Conservation (phyloP, 495 filamentous ascomycete genomes). For the Lichenothelia convexa region DNA sequence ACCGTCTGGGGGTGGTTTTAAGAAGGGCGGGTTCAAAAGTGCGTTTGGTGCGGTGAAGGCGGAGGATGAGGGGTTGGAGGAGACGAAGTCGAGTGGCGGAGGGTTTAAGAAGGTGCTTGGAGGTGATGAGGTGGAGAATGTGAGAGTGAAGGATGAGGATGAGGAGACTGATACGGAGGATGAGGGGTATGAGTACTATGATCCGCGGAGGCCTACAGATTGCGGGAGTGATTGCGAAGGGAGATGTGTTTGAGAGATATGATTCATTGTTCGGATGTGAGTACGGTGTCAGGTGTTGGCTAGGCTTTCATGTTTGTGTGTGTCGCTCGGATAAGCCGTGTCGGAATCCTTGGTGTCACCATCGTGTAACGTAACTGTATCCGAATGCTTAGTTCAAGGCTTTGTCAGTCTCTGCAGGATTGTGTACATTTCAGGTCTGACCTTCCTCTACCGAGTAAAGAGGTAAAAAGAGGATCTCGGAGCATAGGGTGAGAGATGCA, state of each 20-base stretch:
- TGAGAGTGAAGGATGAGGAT: slow-evolving; percentile 15
- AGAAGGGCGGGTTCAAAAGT: slow-evolving; percentile 37
- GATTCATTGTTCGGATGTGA: too few relatives aligned
- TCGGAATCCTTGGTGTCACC: too few relatives aligned
- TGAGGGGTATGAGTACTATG: slow-evolving; percentile 27
- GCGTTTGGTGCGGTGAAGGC: slow-evolving; percentile 23
- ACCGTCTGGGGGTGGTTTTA: slow-evolving; percentile 27
- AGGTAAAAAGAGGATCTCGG: too few relatives aligned
- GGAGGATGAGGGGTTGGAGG: slow-evolving; percentile 6
- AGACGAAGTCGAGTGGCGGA: slow-evolving; percentile 6
- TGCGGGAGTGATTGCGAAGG: slow-evolving; percentile 13
- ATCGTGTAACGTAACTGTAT: too few relatives aligned
- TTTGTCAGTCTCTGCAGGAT: too few relatives aligned
- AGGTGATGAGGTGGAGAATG: slow-evolving; percentile 22
- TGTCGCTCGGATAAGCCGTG: too few relatives aligned
- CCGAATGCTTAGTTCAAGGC: too few relatives aligned
- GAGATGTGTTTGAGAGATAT: neutral
- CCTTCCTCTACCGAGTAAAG: too few relatives aligned
- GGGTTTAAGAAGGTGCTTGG: slow-evolving; percentile 12
- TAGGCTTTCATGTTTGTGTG: too few relatives aligned
- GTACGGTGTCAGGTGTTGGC: too few relatives aligned
- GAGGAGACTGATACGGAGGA: slow-evolving; percentile 24
- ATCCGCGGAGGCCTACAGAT: slow-evolving; percentile 33
- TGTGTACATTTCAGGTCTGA: too few relatives aligned
- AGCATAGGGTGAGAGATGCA: too few relatives aligned